Evolutionary conservation across 495 filamentous ascomycete genomes (phyloP).

Genomic region (Halenospora varia): DNA sequence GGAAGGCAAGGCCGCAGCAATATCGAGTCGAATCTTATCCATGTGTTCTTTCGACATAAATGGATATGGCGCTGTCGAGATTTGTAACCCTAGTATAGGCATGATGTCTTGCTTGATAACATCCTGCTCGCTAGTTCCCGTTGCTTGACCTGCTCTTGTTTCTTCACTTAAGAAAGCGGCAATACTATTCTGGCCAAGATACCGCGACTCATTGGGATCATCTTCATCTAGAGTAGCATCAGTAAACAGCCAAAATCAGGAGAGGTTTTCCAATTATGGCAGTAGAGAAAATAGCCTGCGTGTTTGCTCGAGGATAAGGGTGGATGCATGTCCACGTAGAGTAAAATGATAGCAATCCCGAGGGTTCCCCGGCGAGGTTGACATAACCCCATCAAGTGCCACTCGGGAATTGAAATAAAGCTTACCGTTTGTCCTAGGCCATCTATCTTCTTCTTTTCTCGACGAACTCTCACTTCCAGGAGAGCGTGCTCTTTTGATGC

Average conservation of each 20-base stretch:
- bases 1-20: constrained; percentile 59
- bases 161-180: constrained; percentile 64
- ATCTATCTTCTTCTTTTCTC: constrained; percentile 34
- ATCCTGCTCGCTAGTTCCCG: constrained; percentile 35
- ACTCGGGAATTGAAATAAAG: not conserved
- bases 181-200: constrained; percentile 62
- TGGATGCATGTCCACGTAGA: constrained; percentile 5
- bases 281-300: no score
- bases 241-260: constrained; percentile 12
- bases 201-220: constrained; percentile 58
- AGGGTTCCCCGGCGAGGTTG: constrained; percentile 7
- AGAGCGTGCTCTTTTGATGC: constrained; percentile 38
- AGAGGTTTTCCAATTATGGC: not conserved
- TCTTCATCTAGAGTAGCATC: constrained; percentile 48
- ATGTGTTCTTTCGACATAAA: constrained; percentile 73
- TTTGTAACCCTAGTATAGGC: constrained; percentile 77
- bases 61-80: constrained; percentile 76
- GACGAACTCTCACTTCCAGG: constrained; percentile 29
- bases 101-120: constrained; percentile 61
- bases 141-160: constrained; percentile 27
- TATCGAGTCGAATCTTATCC: constrained; percentile 64
- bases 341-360: constrained; percentile 6
- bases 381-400: not conserved
- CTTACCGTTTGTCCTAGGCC: constrained; percentile 31
- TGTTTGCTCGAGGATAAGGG: constrained; percentile 33